phyloP scores from a whole-genome alignment of 805 yeast genomes.

The Yarrowia bubula region DNA sequence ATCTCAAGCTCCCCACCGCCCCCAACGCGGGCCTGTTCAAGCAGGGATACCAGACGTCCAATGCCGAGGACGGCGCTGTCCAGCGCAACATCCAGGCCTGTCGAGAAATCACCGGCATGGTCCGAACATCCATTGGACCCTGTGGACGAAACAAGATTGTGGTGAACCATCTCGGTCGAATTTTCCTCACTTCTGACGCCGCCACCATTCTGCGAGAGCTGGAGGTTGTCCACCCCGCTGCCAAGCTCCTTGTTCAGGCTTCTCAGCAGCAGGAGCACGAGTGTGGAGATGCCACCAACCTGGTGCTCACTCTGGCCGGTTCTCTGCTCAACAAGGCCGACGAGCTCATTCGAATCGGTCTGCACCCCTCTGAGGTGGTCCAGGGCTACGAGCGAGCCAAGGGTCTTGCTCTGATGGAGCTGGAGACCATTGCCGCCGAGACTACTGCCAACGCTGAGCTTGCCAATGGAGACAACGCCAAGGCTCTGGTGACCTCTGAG shows the following conservation, averaged over 20 bases:
- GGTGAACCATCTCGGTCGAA: conserved; percentile 81
- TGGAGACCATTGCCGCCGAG: conserved; percentile 44
- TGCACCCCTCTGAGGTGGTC: conserved; percentile 86
- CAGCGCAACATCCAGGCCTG: conserved; percentile 90
- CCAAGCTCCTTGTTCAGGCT: conserved; percentile 92
- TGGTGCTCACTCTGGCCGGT: conserved; percentile 89
- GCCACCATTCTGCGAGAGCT: conserved; percentile 93
- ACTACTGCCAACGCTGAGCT: conserved; percentile 32
- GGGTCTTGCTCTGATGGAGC: conserved; percentile 63
- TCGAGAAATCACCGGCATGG: conserved; percentile 86
- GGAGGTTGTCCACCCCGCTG: conserved; percentile 96
- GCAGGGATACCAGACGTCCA: conserved; percentile 86
- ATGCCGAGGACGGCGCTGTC: conserved; percentile 92
- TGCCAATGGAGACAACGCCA: conserved; percentile 51
- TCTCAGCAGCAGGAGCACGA: conserved; percentile 95
- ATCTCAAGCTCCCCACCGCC: conserved; percentile 79
- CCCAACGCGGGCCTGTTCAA: conserved; percentile 93
- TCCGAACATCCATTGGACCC: conserved; percentile 94
- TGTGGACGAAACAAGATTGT: conserved; percentile 96
- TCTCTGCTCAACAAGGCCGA: conserved; percentile 85
- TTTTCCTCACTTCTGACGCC: conserved; percentile 94
- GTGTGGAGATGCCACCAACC: conserved; percentile 95
- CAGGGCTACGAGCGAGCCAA: conserved; percentile 92
- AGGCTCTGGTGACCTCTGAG: conserved; percentile 51
- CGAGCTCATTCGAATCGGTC: conserved; percentile 76